These are phyloP conservation scores for Gloeopeniophorella convolvens DNA, from an alignment of 768 basidiomycete species.

Conservation along the genomic window DNA sequence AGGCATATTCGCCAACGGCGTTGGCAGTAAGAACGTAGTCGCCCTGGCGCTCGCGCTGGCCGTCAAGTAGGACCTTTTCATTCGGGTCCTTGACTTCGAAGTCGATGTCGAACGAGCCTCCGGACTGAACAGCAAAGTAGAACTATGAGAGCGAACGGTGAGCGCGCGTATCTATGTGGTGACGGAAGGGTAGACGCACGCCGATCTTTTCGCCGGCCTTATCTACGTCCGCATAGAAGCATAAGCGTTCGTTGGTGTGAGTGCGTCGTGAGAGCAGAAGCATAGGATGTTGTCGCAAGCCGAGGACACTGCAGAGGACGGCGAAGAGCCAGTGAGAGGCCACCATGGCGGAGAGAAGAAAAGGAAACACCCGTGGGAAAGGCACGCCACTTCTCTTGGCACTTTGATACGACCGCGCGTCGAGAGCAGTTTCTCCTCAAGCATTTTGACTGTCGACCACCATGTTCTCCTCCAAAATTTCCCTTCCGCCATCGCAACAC, in stretches of 20 bases:
- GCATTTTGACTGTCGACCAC: no score
- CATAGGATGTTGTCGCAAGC: constrained; percentile 25
- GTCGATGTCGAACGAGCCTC: constrained; percentile 94
- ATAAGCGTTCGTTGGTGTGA: constrained; percentile 72
- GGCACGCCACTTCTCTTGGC: background rate
- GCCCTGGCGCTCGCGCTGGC: constrained; percentile 84
- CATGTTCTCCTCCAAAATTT: no score
- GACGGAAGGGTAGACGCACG: constrained; percentile 37
- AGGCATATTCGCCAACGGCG: constrained; percentile 82
- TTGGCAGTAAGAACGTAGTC: constrained; percentile 98
- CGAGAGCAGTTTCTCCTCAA: no score
- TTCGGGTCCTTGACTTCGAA: constrained; percentile 89
- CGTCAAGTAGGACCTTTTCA: constrained; percentile 82
- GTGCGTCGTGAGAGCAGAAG: constrained; percentile 73
- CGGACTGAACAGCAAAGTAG: constrained; percentile 98
- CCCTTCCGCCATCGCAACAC: constrained; percentile 1
- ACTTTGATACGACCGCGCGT: no score
- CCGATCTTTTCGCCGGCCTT: constrained; percentile 91
- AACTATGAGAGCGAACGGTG: constrained; percentile 49
- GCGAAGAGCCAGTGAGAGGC: constrained; percentile 16
- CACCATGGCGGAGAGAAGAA: constrained; percentile 13
- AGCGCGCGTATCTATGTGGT: background rate
- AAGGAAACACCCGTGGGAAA: constrained; percentile 12
- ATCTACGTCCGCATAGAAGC: constrained; percentile 96
- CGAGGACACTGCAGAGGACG: constrained; percentile 20